Evolutionary conservation across 768 basidiomycete genomes (phyloP), one percentile per base, ranked within the genome.

Genomic region (Russula virescens): DNA sequence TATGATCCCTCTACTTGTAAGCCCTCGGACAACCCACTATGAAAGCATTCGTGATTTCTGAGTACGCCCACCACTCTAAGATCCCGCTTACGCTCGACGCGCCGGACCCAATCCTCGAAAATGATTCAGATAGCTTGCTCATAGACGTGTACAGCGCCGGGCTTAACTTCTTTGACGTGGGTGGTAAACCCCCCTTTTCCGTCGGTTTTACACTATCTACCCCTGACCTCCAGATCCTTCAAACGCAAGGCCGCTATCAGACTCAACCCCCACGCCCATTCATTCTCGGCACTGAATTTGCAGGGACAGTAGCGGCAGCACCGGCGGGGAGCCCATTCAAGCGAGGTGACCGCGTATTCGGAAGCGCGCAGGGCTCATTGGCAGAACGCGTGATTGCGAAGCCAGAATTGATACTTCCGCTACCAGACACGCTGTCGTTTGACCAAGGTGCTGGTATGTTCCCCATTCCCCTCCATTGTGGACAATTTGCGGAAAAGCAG

Each of bases 291-390:
- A 77, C 83, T 46, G 90, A 98, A 73, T 90, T 98, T 69, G 83
- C 93, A 4, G 96, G 96, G 0, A 79, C 75, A 58, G 85, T 98
- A 65, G 92, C 90, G 6, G 88, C 86, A 25, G 86, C 95, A 26
- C 94, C 95, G 5, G 71, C 80, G 31, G 89, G 85, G 6, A 95
- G 92, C 70, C 80, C 81, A 0, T 90, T 86, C 69, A 85, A 86
- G 69, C 83, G 80, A 2, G 95, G 96, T 5, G 91, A 97, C 66
- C 78, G 91, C 46, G 90, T 98, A 0, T 95, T 97, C 68, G 94
- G 96, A 4, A 82, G 83, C 11, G 79, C 77, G 0, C 86, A 90
- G 69, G 96, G 94, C 6, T 78, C 86, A 3, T 93, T 84, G 73
- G 91, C 88, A 1, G 95, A 98, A 61, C 83, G 82, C 68, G 78